Base-by-base conservation (phyloP, 225 moss, liverwort and hornwort species). In the Pleurozium schreberi region DNA sequence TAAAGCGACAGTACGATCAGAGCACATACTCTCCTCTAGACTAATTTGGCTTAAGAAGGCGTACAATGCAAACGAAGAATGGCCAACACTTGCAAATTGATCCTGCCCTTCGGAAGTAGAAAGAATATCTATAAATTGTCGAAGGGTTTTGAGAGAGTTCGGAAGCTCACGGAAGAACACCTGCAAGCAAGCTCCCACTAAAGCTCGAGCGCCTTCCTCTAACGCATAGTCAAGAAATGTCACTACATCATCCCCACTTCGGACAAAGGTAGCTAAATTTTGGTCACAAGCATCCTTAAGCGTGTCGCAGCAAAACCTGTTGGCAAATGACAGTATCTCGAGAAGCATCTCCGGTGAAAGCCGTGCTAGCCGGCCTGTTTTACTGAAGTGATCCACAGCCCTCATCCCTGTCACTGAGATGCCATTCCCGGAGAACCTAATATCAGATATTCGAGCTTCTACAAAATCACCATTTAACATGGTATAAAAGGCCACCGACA, bases 141-240 rank as follows among this genome's bases (percentile, higher is more conserved):
- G 89, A 63, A 93, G 91, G 25, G 91, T 93, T 91, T 91, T 96
- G 64, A 99, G 88, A 60, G 97, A 97, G 38, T 75, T 92, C 11
- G 99, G 99, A 75, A 99, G 95, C 88, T 99, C 99, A 75, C 97
- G 94, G 53, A 99, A 90, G 87, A 99, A 99, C n/a, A 97, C 95
- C 88, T 97, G 97, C 86, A 99, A 89, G 89, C 96, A 95, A 81
- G 96, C 93, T 82, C 96, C 96, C 52, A 99, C 96, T 36, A 97
- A 88, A 74, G 91, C 89, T 85, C 89, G 87, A 8, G 97, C 99
- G 73, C 94, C 90, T 93, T 99, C 99, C 86, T 99, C 99, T 71
- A 99, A 87, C 28, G 96, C 99, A 61, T 95, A 96, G 85, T 99
- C 95, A 36, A 99, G 91, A 87, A 95, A 97, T 30, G 94, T 93